phyloP scores from a whole-genome alignment of 768 basidiomycete species.

The Amylocystis lapponica region DNA sequence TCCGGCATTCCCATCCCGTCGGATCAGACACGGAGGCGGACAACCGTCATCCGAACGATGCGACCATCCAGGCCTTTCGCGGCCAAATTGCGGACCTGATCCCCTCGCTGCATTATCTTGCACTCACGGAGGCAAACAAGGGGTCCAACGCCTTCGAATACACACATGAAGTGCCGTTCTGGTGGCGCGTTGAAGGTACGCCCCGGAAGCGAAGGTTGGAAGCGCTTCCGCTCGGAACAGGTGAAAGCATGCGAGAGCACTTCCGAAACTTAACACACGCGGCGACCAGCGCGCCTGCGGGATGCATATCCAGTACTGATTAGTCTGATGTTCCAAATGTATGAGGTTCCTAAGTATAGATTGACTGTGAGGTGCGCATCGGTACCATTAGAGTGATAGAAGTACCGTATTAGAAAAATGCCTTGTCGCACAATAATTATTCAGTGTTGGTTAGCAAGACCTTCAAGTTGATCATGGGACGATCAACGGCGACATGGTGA shows the following conservation, averaged over 20 bases:
- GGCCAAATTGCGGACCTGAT: not conserved
- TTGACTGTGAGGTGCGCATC: too few relatives aligned
- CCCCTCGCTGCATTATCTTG: not conserved
- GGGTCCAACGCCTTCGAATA: not conserved
- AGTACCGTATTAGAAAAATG: too few relatives aligned
- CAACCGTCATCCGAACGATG: not conserved
- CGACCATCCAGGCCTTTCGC: not conserved
- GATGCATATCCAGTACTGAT: too few relatives aligned
- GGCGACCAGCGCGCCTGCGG: too few relatives aligned
- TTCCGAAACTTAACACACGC: not conserved
- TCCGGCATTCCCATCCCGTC: not conserved
- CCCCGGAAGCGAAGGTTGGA: not conserved
- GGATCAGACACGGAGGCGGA: not conserved
- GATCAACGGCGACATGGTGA: too few relatives aligned
- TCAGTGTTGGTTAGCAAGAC: too few relatives aligned
- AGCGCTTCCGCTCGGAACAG: not conserved
- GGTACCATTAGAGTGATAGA: too few relatives aligned
- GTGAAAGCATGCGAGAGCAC: not conserved
- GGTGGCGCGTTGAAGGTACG: not conserved
- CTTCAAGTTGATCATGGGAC: too few relatives aligned
- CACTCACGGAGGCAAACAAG: not conserved
- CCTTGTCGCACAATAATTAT: too few relatives aligned
- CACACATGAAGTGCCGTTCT: not conserved
- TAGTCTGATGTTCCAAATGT: too few relatives aligned
- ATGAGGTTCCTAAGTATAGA: too few relatives aligned